phyloP scores from a whole-genome alignment of 352 stramenopile species.

The Phytophthora podocarpi region DNA sequence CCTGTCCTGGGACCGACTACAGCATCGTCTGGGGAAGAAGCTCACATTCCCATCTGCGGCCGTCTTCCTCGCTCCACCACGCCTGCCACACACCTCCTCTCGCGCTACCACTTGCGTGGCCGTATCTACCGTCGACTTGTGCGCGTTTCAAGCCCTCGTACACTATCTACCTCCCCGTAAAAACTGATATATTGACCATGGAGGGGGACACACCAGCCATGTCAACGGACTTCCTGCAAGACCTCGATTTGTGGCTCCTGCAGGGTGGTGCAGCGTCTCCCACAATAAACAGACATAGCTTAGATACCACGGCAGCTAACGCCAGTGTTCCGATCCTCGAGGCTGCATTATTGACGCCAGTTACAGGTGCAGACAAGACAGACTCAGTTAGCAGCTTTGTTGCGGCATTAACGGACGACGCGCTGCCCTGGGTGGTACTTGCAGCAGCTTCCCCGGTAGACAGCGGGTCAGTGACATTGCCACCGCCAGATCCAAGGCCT shows the following conservation, averaged over 20 bases:
- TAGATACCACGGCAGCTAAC: background rate
- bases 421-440: background rate
- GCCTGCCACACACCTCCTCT: background rate
- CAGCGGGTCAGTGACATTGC: background rate
- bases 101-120: background rate
- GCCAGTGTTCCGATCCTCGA: conserved; percentile 1
- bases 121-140: conserved; percentile 6
- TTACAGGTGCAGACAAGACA: background rate
- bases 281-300: background rate
- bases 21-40: too few species aligned
- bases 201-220: conserved; percentile 21
- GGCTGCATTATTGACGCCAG: conserved; percentile 14
- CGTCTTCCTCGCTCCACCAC: background rate
- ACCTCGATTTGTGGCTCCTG: conserved; percentile 38
- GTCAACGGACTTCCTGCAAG: conserved; percentile 33
- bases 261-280: conserved; percentile 2
- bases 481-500: background rate
- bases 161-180: background rate
- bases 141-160: background rate
- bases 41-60: background rate
- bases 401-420: conserved; percentile 7
- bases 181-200: conserved; percentile 17
- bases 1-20: too few species aligned
- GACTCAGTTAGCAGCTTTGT: conserved; percentile 9
- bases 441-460: background rate